These are phyloP conservation scores for Iberis pinnata DNA, from an alignment of 345 rosid genomes.

Conservation along the genomic window DNA sequence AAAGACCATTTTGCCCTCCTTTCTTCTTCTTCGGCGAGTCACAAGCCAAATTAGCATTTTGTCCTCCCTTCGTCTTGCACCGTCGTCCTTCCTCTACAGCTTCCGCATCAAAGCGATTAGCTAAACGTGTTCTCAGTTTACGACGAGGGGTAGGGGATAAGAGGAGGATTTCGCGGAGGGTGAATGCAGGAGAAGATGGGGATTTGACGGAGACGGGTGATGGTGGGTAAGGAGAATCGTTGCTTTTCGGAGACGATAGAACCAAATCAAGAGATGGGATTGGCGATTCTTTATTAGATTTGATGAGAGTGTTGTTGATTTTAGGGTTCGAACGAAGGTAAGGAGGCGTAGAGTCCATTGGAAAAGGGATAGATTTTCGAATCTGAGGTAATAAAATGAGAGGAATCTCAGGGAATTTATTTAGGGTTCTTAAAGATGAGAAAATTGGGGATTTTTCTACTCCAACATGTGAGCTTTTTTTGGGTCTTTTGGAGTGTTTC, in stretches of 20 bases:
- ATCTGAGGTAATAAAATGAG: conserved; percentile 15
- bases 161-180: conserved; percentile 54
- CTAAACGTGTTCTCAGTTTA: conserved; percentile 54
- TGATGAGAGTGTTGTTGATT: conserved; percentile 50
- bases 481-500: neutral
- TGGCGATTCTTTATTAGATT: conserved; percentile 42
- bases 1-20: conserved; percentile 40
- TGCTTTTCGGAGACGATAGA: conserved; percentile 41
- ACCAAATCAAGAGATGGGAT: conserved; percentile 47
- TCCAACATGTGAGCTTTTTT: too few species aligned
- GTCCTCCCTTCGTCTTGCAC: conserved; percentile 42
- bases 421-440: conserved; percentile 10
- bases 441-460: too few species aligned
- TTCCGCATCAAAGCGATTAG: conserved; percentile 48
- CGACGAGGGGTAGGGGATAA: conserved; percentile 67
- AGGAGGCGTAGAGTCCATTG: too few species aligned
- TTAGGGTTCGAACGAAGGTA: too few species aligned
- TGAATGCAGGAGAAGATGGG: conserved; percentile 34
- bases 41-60: too few species aligned
- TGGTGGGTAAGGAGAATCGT: conserved; percentile 36
- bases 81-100: conserved; percentile 41
- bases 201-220: conserved; percentile 39
- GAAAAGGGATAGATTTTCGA: neutral
- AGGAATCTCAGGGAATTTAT: conserved; percentile 23
- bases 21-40: conserved; percentile 31